Evolutionary conservation across 495 filamentous ascomycete species (phyloP).

Genomic region (Cairneyella variabilis): DNA sequence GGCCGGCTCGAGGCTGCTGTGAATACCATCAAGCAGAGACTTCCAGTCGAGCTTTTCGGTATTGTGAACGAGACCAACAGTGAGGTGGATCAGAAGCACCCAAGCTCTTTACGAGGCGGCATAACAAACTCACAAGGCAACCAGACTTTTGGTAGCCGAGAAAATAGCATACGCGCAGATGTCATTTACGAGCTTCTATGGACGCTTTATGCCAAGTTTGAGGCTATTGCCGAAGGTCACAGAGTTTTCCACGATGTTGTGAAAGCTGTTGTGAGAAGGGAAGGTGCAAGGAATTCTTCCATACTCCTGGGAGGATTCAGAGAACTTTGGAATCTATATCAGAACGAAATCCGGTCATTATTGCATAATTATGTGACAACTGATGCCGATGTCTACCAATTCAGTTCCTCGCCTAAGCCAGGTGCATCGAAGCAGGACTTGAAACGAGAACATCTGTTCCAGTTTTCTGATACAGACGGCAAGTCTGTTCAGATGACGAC

Average conservation of each 20-base stretch:
- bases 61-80: constrained; percentile 93
- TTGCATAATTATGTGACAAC: constrained; percentile 96
- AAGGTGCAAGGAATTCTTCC: constrained; percentile 44
- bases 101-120: constrained; percentile 58
- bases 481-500: constrained; percentile 69
- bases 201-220: constrained; percentile 94
- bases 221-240: constrained; percentile 93
- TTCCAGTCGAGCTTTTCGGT: constrained; percentile 89
- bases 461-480: constrained; percentile 75
- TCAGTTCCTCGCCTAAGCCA: constrained; percentile 30
- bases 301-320: constrained; percentile 73
- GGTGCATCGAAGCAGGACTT: constrained; percentile 37
- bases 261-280: constrained; percentile 69
- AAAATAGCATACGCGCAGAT: constrained; percentile 68
- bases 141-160: constrained; percentile 58
- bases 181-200: constrained; percentile 86
- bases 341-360: constrained; percentile 75
- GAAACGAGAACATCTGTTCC: constrained; percentile 79
- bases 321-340: constrained; percentile 87
- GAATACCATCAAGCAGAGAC: constrained; percentile 83
- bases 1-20: constrained; percentile 80
- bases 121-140: constrained; percentile 54
- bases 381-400: constrained; percentile 70
- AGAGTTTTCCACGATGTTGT: constrained; percentile 90
- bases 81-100: constrained; percentile 89